Evolutionary conservation across 495 filamentous ascomycete species (phyloP).

Genomic region (Peziza echinospora): DNA sequence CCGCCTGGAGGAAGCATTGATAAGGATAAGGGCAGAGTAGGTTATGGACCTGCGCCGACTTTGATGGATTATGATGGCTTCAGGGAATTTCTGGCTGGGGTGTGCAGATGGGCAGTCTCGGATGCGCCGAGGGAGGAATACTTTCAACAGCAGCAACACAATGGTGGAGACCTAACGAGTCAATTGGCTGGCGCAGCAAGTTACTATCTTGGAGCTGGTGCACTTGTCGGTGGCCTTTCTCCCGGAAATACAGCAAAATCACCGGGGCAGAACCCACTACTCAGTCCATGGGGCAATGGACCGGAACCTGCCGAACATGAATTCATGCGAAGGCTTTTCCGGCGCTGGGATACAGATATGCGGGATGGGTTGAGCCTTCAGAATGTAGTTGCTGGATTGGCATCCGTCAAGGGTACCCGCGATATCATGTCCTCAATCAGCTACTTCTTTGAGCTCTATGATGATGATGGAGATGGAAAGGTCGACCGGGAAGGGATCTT

Average conservation of each 20-base stretch:
- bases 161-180: slow-evolving; percentile 5
- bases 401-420: slow-evolving; percentile 59
- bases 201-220: background rate
- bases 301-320: slow-evolving; percentile 85
- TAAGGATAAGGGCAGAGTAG: slow-evolving; percentile 41
- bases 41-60: slow-evolving; percentile 65
- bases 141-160: slow-evolving; percentile 16
- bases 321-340: slow-evolving; percentile 76
- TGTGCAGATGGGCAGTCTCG: slow-evolving; percentile 75
- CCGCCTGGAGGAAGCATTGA: slow-evolving; percentile 3
- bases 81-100: slow-evolving; percentile 71
- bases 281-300: slow-evolving; percentile 52
- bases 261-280: slow-evolving; percentile 21
- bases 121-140: slow-evolving; percentile 40
- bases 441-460: slow-evolving; percentile 94
- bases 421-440: slow-evolving; percentile 95
- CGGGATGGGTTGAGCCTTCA: slow-evolving; percentile 59
- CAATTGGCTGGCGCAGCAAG: slow-evolving; percentile 2
- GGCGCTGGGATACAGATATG: slow-evolving; percentile 63
- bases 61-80: slow-evolving; percentile 95
- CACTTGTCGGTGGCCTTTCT: background rate
- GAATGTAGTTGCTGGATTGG: slow-evolving; percentile 75
- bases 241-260: slow-evolving; percentile 4
- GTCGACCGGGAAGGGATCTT: slow-evolving; percentile 96
- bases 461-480: slow-evolving; percentile 72